Conservation (phyloP, 768 basidiomycete species). For the Termitomyces sp. region DNA sequence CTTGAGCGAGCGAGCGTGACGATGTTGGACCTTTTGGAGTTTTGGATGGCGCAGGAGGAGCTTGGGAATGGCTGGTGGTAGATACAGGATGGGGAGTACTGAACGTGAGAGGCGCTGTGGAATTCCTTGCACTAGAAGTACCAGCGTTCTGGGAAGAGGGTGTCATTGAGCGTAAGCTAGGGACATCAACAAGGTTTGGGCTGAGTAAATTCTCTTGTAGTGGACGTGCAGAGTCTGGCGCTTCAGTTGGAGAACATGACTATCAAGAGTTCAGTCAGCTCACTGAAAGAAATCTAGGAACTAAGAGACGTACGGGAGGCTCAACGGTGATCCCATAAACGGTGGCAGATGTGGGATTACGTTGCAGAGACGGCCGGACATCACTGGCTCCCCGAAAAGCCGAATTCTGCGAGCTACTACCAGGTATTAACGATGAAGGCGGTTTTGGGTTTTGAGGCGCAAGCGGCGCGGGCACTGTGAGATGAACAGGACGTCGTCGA, state of each 20-base stretch:
- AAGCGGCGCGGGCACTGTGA: conserved; percentile 21
- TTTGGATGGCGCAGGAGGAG: not conserved
- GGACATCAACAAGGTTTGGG: conserved; percentile 6
- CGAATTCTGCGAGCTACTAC: not conserved
- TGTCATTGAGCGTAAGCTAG: conserved; percentile 8
- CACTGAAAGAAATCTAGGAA: not conserved
- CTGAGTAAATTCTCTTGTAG: conserved; percentile 13
- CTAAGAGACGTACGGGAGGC: conserved; percentile 17
- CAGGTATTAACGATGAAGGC: conserved; percentile 3
- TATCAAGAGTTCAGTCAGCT: not conserved
- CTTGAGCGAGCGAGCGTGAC: not conserved
- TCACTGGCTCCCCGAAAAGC: not conserved
- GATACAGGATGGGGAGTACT: conserved; percentile 6
- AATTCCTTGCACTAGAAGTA: not conserved
- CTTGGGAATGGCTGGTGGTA: conserved; percentile 3
- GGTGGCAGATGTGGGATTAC: conserved; percentile 8
- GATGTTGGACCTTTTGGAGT: not conserved
- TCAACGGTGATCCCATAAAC: conserved; percentile 19
- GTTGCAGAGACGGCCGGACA: conserved; percentile 3
- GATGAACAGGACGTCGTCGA: conserved; percentile 17
- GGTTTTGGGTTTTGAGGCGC: not conserved
- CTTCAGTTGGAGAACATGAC: conserved; percentile 21
- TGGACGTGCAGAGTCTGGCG: conserved; percentile 9
- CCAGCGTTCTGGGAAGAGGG: not conserved
- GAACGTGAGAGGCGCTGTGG: not conserved